Percentiles rank a stretch among this genome's conserved stretches.
Conservation (phyloP, 768 basidiomycete genomes). For the Hypholoma fasciculare region DNA sequence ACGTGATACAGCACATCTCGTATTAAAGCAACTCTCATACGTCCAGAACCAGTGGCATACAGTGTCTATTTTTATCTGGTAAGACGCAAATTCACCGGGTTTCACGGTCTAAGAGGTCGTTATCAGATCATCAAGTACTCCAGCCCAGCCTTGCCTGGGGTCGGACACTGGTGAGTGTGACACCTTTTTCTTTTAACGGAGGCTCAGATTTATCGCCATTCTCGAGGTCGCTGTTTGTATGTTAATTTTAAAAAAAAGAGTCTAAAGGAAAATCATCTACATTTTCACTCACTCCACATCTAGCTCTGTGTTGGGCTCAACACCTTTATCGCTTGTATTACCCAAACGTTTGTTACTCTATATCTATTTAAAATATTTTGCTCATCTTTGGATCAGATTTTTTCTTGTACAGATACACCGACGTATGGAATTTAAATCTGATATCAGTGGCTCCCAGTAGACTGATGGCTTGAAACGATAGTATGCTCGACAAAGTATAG, state of each 20-base stretch:
- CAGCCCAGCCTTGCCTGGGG: too few species aligned
- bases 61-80: too few species aligned
- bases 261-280: not conserved
- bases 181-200: too few species aligned
- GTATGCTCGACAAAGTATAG: conserved; percentile 28
- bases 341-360: conserved; percentile 25
- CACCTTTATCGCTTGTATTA: conserved; percentile 29
- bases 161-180: too few species aligned
- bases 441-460: not conserved
- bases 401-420: conserved; percentile 31
- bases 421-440: conserved; percentile 17
- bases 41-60: too few species aligned
- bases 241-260: not conserved
- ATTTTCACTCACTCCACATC: not conserved
- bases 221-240: conserved; percentile 33
- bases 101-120: too few species aligned
- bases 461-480: conserved; percentile 6
- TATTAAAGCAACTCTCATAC: too few species aligned
- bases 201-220: not conserved
- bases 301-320: conserved; percentile 29
- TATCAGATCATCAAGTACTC: too few species aligned
- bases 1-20: too few species aligned
- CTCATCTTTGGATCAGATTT: conserved; percentile 20
- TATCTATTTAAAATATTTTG: too few species aligned
- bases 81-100: too few species aligned